Conservation (phyloP, 2,329 filamentous ascomycete genomes). For the Colletotrichum falcatum region DNA sequence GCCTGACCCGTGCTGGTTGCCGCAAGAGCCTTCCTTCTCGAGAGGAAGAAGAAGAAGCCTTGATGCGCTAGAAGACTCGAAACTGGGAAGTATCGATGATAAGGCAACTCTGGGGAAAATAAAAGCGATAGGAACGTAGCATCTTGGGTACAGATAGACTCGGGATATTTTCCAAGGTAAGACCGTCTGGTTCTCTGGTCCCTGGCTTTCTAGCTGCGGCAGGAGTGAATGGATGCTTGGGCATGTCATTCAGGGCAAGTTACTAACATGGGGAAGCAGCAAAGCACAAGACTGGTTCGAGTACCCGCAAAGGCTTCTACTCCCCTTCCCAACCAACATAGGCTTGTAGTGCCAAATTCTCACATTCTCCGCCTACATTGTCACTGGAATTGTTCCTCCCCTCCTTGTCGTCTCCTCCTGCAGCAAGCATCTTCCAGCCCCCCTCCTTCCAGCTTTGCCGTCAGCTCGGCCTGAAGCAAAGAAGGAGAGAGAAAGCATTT, state of each 20-base stretch:
- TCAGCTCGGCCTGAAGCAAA: not conserved
- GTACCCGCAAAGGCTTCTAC: conserved; percentile 10
- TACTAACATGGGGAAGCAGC: conserved; percentile 23
- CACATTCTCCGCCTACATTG: conserved; percentile 13
- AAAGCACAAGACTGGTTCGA: not conserved
- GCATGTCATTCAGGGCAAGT: not conserved
- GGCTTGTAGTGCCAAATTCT: not conserved
- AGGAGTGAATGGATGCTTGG: not conserved
- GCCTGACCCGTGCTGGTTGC: not conserved
- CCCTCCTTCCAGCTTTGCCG: conserved; percentile 17
- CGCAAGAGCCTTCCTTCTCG: not conserved
- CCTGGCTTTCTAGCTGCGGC: not conserved
- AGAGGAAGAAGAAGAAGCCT: not conserved
- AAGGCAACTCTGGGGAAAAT: not conserved
- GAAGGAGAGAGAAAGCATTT: conserved; percentile 29
- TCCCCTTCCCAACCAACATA: conserved; percentile 1
- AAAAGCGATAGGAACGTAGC: not conserved
- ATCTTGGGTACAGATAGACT: not conserved
- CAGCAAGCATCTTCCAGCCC: not conserved
- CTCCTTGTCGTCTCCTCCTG: conserved; percentile 19
- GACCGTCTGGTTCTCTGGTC: not conserved
- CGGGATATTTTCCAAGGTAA: not conserved
- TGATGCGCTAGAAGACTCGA: too few relatives aligned
- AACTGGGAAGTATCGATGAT: not conserved
- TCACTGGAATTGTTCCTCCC: conserved; percentile 16